Conservation (phyloP, 345 rosid species). For the Durio zibethinus region DNA sequence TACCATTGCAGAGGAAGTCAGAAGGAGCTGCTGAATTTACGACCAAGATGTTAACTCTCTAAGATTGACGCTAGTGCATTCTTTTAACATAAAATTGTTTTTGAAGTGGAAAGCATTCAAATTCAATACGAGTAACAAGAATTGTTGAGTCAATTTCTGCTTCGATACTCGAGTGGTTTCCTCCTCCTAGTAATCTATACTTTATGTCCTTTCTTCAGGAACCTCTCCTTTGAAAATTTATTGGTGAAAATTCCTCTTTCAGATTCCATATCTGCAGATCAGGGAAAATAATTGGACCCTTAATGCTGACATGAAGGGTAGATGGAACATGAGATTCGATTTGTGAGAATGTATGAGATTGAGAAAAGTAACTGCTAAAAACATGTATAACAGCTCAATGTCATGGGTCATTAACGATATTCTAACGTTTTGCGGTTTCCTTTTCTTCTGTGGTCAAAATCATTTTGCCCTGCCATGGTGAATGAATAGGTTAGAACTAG, state of each 20-base stretch:
- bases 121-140: not conserved
- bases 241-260: conserved; percentile 20
- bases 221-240: not conserved
- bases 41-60: conserved; percentile 57
- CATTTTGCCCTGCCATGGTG: no score
- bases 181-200: not conserved
- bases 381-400: not conserved
- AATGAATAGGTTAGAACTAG: no score
- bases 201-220: not conserved
- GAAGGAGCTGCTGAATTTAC: conserved; percentile 81
- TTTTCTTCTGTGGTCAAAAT: no score
- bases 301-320: conserved; percentile 71
- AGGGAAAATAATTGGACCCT: conserved; percentile 92
- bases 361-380: not conserved
- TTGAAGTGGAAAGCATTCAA: not conserved
- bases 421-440: no score
- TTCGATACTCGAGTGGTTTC: not conserved
- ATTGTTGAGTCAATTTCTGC: not conserved
- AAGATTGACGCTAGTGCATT: not conserved
- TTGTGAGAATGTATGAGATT: conserved; percentile 33
- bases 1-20: conserved; percentile 57
- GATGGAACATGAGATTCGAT: conserved; percentile 78
- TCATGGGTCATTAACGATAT: no score
- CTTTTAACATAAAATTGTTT: not conserved
- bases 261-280: conserved; percentile 85